Percentiles rank a stretch among this genome's conserved stretches.
Conservation (phyloP, 164 flowering plant genomes). For the Berberis thunbergii region DNA sequence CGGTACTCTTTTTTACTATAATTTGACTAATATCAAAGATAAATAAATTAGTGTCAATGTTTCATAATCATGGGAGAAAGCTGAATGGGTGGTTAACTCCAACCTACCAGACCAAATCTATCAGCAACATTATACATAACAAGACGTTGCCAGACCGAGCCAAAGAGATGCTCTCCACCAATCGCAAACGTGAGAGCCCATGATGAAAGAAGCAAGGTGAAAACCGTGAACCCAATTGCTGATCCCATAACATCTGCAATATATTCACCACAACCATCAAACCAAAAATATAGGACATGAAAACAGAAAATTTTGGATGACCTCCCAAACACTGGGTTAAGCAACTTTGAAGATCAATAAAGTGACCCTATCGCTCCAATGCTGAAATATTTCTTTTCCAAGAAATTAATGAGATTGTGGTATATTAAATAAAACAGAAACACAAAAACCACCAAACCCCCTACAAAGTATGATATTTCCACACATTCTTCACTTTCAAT, state of each 20-base stretch:
- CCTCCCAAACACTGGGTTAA: no score
- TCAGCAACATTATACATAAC: slow-evolving; percentile 89
- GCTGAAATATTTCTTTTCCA: no score
- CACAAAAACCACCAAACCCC: no score
- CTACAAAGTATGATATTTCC: no score
- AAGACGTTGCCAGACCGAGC: slow-evolving; percentile 58
- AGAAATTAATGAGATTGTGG: no score
- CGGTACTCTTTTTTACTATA: neutral
- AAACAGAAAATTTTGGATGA: no score
- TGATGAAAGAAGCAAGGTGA: slow-evolving; percentile 42
- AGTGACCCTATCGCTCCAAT: no score
- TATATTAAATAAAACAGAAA: no score
- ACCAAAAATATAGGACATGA: no score
- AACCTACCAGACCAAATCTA: slow-evolving; percentile 47
- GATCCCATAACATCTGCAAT: slow-evolving; percentile 76
- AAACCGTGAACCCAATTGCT: slow-evolving; percentile 57
- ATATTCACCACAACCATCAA: neutral
- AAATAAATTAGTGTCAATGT: neutral
- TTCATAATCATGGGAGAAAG: neutral
- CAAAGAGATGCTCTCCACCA: slow-evolving; percentile 79
- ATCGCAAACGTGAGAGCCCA: slow-evolving; percentile 86
- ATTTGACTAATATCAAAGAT: neutral
- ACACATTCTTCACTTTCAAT: no score
- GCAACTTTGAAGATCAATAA: no score
- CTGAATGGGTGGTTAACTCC: slow-evolving; percentile 26